Evolutionary conservation across 306 rosid genomes (phyloP), one percentile per base, ranked within the genome.

Genomic region (Ormosia emarginata): DNA sequence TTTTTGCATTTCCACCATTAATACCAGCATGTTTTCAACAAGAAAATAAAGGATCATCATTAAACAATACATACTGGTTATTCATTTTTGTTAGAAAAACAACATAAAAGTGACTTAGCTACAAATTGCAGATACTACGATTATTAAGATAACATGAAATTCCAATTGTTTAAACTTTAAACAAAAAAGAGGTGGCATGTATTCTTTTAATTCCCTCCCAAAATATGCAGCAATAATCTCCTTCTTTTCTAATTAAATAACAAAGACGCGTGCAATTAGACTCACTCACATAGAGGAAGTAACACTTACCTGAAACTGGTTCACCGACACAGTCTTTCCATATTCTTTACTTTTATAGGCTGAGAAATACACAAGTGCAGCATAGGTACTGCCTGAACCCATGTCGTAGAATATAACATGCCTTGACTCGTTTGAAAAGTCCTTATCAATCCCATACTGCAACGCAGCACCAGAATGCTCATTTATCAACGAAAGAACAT

Each of bases 391-490:
- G 89, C 92, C 90, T 6, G 99, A 85, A 55, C 99, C 99, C 99
- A 93, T 95, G 82, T 95, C 99, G 14, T 95, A 95, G 87, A 95
- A 92, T 47, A 95, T 84, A 30, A 95, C 97, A 85, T 93, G 93
- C 80, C 94, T 88, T 0, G 99, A 86, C 74, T 74, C 97, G 52
- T 95, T 95, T 0, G 97, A 86, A 78, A 95, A 95, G 83, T 95
- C 94, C 88, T 95, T 95, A 78, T 93, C 99, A 30, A 95, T 95
- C 53, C 99, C 99, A 79, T 95, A 95, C 85, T 95, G 99, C 82
- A 95, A 81, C 17, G 99, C 99, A 1, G 99, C 99, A 14, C 99
- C 99, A 3, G 98, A 93, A 83, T 95, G 91, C 86, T 93, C 99
- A 70, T 95, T 93, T 53, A 91, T 84, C 90, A 95, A 70, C 15